phyloP scores from a whole-genome alignment of 2,329 filamentous ascomycete genomes.

The Colletotrichum abscissum region DNA sequence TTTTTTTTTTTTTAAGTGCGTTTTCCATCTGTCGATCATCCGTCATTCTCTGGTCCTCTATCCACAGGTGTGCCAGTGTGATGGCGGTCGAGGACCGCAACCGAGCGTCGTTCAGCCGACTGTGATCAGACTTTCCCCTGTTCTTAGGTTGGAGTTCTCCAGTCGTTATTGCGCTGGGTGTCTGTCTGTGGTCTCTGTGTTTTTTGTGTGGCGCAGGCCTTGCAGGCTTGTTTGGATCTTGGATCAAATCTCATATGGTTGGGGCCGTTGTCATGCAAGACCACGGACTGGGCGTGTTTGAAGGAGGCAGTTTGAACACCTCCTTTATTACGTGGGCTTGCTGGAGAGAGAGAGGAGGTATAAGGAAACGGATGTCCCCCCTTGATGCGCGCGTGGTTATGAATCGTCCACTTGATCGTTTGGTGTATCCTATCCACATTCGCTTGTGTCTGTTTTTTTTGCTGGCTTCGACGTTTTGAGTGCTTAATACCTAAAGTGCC shows the following conservation, averaged over 20 bases:
- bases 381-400: too few species aligned
- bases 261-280: constrained; percentile 11
- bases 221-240: neutral
- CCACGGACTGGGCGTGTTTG: constrained; percentile 7
- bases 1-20: neutral
- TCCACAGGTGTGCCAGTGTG: too few species aligned
- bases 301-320: neutral
- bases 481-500: neutral
- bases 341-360: neutral
- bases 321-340: neutral
- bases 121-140: neutral
- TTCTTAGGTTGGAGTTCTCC: neutral
- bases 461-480: neutral
- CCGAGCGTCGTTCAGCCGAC: neutral
- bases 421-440: neutral
- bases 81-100: neutral
- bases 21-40: constrained; percentile 10
- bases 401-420: too few species aligned
- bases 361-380: constrained; percentile 9
- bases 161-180: neutral
- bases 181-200: neutral
- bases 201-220: constrained; percentile 3
- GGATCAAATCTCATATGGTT: neutral
- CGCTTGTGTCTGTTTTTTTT: neutral
- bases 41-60: neutral